phyloP scores from a whole-genome alignment of 2,329 filamentous ascomycete genomes.

The Alternaria arborescens region DNA sequence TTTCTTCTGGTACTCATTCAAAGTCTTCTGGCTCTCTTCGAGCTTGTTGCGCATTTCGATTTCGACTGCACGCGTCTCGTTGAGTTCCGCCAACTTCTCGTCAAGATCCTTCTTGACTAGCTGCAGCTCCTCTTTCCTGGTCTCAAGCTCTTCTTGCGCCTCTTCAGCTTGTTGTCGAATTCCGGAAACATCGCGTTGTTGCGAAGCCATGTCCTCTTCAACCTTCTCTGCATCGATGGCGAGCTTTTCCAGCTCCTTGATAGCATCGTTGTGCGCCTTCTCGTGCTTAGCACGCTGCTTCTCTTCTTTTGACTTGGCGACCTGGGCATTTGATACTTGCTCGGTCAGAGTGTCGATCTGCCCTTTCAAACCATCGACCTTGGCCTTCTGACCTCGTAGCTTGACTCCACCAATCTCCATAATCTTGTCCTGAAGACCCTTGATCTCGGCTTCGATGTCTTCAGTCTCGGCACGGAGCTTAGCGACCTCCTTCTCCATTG shows the following conservation, averaged over 20 bases:
- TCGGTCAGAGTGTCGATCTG: constrained; percentile 83
- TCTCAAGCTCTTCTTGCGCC: constrained; percentile 77
- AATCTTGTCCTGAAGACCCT: constrained; percentile 91
- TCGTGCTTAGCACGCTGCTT: constrained; percentile 89
- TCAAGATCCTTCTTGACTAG: constrained; percentile 86
- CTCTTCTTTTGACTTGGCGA: constrained; percentile 89
- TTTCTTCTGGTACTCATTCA: constrained; percentile 85
- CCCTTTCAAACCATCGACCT: constrained; percentile 84
- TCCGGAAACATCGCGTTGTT: constrained; percentile 77
- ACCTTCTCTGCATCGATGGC: constrained; percentile 78
- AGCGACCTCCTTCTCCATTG: constrained; percentile 78
- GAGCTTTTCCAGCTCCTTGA: constrained; percentile 78
- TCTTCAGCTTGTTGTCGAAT: constrained; percentile 79
- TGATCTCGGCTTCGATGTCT: constrained; percentile 91
- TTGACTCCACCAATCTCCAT: constrained; percentile 98
- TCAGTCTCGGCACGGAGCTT: constrained; percentile 85
- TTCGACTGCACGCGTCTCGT: constrained; percentile 86
- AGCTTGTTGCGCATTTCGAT: constrained; percentile 99
- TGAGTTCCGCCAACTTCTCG: constrained; percentile 83
- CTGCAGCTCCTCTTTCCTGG: constrained; percentile 82
- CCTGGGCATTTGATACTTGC: constrained; percentile 83
- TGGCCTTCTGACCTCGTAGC: constrained; percentile 86
- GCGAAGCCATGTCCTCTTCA: constrained; percentile 78
- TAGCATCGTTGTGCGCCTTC: constrained; percentile 80
- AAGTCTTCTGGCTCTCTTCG: constrained; percentile 91